phyloP scores from a whole-genome alignment of 306 rosid species.

The Prunus mira region DNA sequence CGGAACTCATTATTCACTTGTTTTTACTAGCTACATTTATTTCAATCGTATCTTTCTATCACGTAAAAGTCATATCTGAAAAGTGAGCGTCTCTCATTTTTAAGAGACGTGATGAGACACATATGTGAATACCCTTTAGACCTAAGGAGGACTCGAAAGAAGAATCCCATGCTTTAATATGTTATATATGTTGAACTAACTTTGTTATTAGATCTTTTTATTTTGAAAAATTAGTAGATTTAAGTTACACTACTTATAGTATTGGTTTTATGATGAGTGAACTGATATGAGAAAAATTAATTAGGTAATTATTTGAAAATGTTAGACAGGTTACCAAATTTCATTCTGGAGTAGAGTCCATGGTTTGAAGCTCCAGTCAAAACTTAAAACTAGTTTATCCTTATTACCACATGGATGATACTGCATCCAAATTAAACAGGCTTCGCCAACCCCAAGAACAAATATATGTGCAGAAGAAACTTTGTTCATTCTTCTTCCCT shows the following conservation, averaged over 20 bases:
- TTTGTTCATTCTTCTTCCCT: constrained; percentile 15
- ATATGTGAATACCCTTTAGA: too few relatives aligned
- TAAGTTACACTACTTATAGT: too few relatives aligned
- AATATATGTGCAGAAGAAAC: constrained; percentile 1
- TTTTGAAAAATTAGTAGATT: too few relatives aligned
- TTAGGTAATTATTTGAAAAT: neutral
- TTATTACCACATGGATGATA: neutral
- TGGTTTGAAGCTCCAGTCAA: neutral
- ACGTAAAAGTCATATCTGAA: neutral
- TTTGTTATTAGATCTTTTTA: neutral
- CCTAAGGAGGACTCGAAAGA: too few relatives aligned
- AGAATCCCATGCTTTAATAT: neutral
- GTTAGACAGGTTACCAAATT: neutral
- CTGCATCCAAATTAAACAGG: constrained; percentile 7
- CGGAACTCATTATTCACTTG: neutral
- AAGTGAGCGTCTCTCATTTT: neutral
- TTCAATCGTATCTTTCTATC: too few relatives aligned
- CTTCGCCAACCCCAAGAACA: constrained; percentile 6
- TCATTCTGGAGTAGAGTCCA: neutral
- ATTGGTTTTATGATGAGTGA: neutral
- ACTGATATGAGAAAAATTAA: neutral
- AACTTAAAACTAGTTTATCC: neutral
- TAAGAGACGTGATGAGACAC: neutral
- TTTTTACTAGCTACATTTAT: too few relatives aligned
- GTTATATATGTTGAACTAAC: neutral